A percentile compares a stretch with the other conserved stretches of the same genome.
Conservation (phyloP, 352 stramenopile species). For the Phytophthora tentaculata region DNA sequence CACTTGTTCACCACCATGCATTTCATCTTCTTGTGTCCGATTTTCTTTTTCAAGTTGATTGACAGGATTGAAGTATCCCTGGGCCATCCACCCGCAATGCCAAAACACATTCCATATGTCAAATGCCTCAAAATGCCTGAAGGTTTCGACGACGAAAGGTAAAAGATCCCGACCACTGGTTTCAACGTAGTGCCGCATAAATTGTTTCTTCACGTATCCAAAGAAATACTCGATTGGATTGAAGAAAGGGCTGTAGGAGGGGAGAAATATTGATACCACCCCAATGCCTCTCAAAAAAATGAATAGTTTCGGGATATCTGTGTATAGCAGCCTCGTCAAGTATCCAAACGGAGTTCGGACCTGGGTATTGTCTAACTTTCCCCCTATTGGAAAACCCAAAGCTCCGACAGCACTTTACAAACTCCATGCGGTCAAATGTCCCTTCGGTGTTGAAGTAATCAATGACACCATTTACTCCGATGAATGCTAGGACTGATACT, state of each 20-base stretch:
- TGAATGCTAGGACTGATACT: too few species aligned
- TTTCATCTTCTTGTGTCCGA: background rate
- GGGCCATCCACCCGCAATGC: background rate
- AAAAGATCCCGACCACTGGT: background rate
- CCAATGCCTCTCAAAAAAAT: slow-evolving; percentile 35
- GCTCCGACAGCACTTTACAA: slow-evolving; percentile 10
- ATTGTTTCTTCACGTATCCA: background rate
- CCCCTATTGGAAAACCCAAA: slow-evolving; percentile 13
- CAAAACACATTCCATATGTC: background rate
- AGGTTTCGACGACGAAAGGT: too few species aligned
- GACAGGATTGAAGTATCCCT: slow-evolving; percentile 1
- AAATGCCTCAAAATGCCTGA: slow-evolving; percentile 2
- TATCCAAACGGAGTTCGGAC: slow-evolving; percentile 27
- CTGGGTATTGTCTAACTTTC: slow-evolving; percentile 29
- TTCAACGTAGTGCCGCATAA: slow-evolving; percentile 5
- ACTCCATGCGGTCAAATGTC: slow-evolving; percentile 37
- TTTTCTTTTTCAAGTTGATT: background rate
- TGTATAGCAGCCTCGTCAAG: slow-evolving; percentile 39
- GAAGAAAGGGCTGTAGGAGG: background rate
- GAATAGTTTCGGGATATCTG: slow-evolving; percentile 32
- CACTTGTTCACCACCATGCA: background rate
- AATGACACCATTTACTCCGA: slow-evolving; percentile 27
- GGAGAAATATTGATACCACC: slow-evolving; percentile 3
- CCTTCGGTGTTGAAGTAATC: slow-evolving; percentile 32
- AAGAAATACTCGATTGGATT: slow-evolving; percentile 9